These are phyloP conservation scores for Filosporella fistucella DNA, from an alignment of 495 filamentous ascomycete species.

Conservation along the genomic window DNA sequence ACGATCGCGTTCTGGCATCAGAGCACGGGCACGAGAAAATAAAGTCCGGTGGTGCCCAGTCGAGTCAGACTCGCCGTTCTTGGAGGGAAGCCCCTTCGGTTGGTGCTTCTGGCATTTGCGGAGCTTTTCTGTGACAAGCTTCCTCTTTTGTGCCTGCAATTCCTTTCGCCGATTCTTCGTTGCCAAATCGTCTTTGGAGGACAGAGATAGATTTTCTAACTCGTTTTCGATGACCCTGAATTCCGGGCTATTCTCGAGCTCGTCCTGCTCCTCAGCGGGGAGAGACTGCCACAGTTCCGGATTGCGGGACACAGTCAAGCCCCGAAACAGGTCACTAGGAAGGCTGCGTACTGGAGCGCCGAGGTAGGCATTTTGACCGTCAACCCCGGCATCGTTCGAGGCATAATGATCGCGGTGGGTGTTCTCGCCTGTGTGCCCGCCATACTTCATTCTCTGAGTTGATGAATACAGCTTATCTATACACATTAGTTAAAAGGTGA, in stretches of 20 bases:
- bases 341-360: no score
- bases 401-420: no score
- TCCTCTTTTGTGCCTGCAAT: conserved; percentile 18
- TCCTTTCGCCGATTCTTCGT: conserved; percentile 16
- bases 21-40: no score
- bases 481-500: no score
- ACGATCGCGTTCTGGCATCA: no score
- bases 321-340: no score
- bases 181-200: conserved; percentile 9
- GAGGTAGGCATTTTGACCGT: no score
- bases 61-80: conserved; percentile 9
- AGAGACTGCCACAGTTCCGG: conserved; percentile 24
- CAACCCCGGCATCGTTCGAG: no score
- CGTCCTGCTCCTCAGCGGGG: conserved; percentile 19
- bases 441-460: no score
- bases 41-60: no score
- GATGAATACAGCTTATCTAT: no score
- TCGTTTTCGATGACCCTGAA: conserved; percentile 19
- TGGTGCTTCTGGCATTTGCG: conserved; percentile 17
- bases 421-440: no score
- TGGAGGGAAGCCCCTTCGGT: conserved; percentile 8
- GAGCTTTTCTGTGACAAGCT: conserved; percentile 19
- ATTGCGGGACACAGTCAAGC: conserved; percentile 21
- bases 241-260: conserved; percentile 17
- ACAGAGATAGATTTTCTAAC: conserved; percentile 15